Percentiles rank a stretch among this genome's conserved stretches.
phyloP scores from a whole-genome alignment of 108 stramenopile genomes.

The Schizochytrium sp. region DNA sequence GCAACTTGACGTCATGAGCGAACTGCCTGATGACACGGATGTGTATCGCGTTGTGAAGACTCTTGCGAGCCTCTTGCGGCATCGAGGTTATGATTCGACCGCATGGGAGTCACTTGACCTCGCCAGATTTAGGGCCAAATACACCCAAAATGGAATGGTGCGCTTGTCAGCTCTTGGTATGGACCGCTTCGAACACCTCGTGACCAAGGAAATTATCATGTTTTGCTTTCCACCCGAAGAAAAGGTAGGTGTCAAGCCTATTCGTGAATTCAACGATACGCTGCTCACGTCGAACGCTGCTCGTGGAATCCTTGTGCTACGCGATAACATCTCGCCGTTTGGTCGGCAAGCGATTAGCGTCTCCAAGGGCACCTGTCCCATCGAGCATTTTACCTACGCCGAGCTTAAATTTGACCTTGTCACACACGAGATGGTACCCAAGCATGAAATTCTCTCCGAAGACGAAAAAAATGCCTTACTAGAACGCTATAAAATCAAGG shows the following conservation, averaged over 20 bases:
- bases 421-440: constrained; percentile 91
- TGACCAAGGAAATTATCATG: constrained; percentile 71
- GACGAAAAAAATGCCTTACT: constrained; percentile 94
- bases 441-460: constrained; percentile 87
- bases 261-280: constrained; percentile 89
- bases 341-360: constrained; percentile 91
- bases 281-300: constrained; percentile 85
- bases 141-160: constrained; percentile 41
- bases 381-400: constrained; percentile 97
- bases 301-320: constrained; percentile 88
- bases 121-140: not conserved
- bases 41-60: constrained; percentile 49
- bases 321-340: constrained; percentile 90
- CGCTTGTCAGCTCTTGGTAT: not conserved
- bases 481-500: constrained; percentile 93
- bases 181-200: not conserved
- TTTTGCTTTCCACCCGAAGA: constrained; percentile 96
- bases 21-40: not conserved
- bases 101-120: not conserved
- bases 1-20: too few species aligned
- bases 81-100: constrained; percentile 11
- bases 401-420: constrained; percentile 99
- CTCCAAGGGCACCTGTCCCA: constrained; percentile 86
- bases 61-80: not conserved
- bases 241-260: constrained; percentile 94